These are phyloP conservation scores for Ascochyta fabae DNA, from an alignment of 2,329 filamentous ascomycete genomes.

Conservation along the genomic window DNA sequence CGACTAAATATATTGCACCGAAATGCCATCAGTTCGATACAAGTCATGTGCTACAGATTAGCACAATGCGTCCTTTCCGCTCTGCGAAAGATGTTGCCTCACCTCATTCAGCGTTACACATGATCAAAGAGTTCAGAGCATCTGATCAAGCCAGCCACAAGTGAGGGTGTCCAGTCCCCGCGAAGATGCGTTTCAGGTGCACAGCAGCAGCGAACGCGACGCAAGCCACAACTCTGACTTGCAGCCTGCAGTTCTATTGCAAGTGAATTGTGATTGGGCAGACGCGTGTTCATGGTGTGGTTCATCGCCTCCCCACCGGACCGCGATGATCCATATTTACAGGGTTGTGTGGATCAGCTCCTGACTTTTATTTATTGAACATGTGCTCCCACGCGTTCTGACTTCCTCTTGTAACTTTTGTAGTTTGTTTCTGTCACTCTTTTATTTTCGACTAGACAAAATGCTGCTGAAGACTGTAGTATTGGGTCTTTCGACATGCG, in stretches of 20 bases:
- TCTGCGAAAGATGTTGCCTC: too few relatives aligned
- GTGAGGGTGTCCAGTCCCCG: not conserved
- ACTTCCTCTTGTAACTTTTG: not conserved
- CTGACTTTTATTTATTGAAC: constrained; percentile 9
- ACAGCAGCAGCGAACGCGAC: constrained; percentile 1
- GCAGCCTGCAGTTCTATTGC: not conserved
- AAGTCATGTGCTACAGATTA: too few relatives aligned
- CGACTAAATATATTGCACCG: not conserved
- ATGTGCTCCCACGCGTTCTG: not conserved
- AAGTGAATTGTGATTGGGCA: constrained; percentile 1
- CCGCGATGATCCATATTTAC: constrained; percentile 6
- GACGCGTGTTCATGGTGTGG: constrained; percentile 2
- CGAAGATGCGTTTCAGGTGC: not conserved
- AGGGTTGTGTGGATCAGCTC: constrained; percentile 7
- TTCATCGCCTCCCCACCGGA: not conserved
- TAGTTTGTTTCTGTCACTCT: constrained; percentile 15
- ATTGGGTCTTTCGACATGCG: constrained; percentile 21
- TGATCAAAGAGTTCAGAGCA: not conserved
- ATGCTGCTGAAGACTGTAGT: constrained; percentile 19
- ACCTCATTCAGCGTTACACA: not conserved
- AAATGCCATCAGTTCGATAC: not conserved
- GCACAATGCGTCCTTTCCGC: not conserved
- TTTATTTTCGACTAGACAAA: constrained; percentile 8
- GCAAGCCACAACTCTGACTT: constrained; percentile 5
- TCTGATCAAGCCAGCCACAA: constrained; percentile 2